phyloP scores from a whole-genome alignment of 345 rosid species.

The Melaleuca quinquenervia region DNA sequence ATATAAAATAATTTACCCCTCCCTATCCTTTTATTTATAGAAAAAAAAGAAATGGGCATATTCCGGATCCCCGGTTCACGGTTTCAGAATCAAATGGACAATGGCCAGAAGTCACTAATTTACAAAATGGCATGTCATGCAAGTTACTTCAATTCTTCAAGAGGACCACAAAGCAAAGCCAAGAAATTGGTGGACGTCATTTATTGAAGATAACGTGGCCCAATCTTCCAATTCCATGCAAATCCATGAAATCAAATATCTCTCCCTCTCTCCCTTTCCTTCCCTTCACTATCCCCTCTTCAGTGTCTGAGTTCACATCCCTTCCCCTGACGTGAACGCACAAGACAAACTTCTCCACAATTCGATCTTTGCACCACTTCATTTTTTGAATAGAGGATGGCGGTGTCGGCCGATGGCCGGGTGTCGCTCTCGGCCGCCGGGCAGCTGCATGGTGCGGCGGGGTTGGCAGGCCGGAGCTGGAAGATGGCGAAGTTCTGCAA shows the following conservation, averaged over 20 bases:
- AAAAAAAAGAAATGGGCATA: background rate
- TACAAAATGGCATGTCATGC: background rate
- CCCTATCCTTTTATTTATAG: background rate
- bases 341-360: background rate
- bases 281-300: background rate
- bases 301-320: background rate
- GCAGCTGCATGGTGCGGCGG: slow-evolving; percentile 20
- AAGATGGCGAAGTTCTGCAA: slow-evolving; percentile 24
- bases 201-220: slow-evolving; percentile 65
- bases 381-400: slow-evolving; percentile 19
- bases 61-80: background rate
- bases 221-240: slow-evolving; percentile 26
- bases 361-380: slow-evolving; percentile 5
- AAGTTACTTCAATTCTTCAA: background rate
- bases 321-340: background rate
- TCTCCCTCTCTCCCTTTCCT: slow-evolving; percentile 3
- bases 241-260: background rate
- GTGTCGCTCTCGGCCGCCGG: slow-evolving; percentile 43
- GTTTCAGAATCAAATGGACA: background rate
- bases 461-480: slow-evolving; percentile 20
- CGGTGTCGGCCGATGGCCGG: slow-evolving; percentile 49
- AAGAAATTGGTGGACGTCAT: slow-evolving; percentile 51
- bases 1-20: no score
- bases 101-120: background rate
- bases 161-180: background rate